Percentiles rank a stretch among this genome's conserved stretches.
Evolutionary conservation across 2,329 filamentous ascomycete genomes (phyloP).

Genomic region (Sclerotinia trifoliorum): DNA sequence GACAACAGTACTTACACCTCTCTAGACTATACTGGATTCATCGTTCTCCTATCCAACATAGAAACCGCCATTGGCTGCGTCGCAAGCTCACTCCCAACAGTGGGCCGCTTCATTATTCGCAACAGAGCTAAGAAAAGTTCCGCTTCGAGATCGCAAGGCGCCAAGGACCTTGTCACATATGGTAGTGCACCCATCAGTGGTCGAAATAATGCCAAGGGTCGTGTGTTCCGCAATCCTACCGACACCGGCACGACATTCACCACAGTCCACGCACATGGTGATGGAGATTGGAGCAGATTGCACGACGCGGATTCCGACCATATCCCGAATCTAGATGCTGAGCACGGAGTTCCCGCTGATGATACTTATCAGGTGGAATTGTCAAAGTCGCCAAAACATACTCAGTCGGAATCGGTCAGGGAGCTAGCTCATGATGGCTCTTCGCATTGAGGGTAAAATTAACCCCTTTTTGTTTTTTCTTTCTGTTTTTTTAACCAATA

Average conservation of each 20-base stretch:
- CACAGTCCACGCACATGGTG: constrained; percentile 15
- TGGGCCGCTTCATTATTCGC: constrained; percentile 12
- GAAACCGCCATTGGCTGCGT: constrained; percentile 23
- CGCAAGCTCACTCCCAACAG: constrained; percentile 17
- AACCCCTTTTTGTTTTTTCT: background rate
- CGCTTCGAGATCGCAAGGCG: background rate
- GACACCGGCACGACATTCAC: constrained; percentile 17
- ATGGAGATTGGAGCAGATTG: constrained; percentile 24
- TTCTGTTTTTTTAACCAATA: too few species aligned
- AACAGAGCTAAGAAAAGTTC: background rate
- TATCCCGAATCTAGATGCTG: background rate
- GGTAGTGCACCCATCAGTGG: constrained; percentile 8
- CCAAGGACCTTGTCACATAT: constrained; percentile 10
- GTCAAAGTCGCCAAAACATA: constrained; percentile 11
- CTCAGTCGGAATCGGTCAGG: background rate
- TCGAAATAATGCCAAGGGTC: background rate
- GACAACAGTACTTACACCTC: background rate
- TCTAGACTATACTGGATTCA: constrained; percentile 16
- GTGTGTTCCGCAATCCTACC: constrained; percentile 21
- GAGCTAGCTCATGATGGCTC: constrained; percentile 2
- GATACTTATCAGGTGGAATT: constrained; percentile 24
- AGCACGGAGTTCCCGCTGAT: constrained; percentile 4
- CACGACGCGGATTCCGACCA: constrained; percentile 15
- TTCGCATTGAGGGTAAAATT: background rate
- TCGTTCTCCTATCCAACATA: constrained; percentile 20